phyloP scores from a whole-genome alignment of 1,139 yeast genomes.

The Scheffersomyces parashehatae region DNA sequence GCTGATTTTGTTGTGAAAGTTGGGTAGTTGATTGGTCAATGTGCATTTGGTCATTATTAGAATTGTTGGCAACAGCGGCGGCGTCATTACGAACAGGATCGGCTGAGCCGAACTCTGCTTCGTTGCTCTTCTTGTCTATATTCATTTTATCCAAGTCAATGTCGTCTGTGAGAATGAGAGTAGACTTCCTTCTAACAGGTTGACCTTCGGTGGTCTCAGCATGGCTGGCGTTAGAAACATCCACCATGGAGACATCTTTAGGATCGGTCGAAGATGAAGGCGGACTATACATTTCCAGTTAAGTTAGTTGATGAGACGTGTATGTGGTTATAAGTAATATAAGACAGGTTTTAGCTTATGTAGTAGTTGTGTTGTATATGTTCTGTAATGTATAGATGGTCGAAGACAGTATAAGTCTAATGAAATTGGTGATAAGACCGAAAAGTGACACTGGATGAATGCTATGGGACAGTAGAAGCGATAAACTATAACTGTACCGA shows the following conservation, averaged over 20 bases:
- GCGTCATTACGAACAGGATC: constrained; percentile 2
- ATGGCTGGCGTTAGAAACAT: constrained; percentile 34
- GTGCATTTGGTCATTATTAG: constrained; percentile 10
- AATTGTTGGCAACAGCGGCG: constrained; percentile 9
- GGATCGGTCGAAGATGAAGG: constrained; percentile 8
- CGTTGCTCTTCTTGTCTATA: constrained; percentile 19
- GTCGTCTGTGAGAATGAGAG: constrained; percentile 44
- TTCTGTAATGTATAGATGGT: no score
- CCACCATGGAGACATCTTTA: constrained; percentile 46
- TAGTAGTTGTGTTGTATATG: no score
- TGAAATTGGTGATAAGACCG: no score
- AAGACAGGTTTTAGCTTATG: no score
- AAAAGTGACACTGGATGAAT: no score
- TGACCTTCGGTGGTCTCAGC: constrained; percentile 11
- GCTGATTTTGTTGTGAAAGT: constrained; percentile 4
- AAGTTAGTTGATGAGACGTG: no score
- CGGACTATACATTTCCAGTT: constrained; percentile 1
- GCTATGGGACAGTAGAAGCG: no score
- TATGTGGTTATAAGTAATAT: no score
- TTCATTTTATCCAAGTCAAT: constrained; percentile 40
- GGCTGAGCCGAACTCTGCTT: constrained; percentile 4
- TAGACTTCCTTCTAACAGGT: constrained; percentile 41
- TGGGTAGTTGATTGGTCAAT: constrained; percentile 1
- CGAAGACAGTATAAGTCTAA: no score
- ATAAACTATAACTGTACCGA: no score